phyloP scores from a whole-genome alignment of 2,329 filamentous ascomycete species.

The Verticillium longisporum region DNA sequence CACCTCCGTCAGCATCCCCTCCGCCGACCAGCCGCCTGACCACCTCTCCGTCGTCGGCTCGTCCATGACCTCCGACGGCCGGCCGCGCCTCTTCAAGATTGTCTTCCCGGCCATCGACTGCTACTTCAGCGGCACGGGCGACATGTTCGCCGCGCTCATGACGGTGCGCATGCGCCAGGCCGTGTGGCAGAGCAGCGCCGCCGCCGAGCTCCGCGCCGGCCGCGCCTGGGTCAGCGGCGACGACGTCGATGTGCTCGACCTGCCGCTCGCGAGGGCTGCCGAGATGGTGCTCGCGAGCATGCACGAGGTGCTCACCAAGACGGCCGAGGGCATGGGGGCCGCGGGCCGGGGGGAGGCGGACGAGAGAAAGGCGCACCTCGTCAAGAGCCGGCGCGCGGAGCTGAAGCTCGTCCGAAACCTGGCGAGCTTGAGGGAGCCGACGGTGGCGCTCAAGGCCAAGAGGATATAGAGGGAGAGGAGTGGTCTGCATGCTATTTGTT shows the following conservation, averaged over 20 bases:
- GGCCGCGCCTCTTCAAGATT: slow-evolving; percentile 80
- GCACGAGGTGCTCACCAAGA: slow-evolving; percentile 72
- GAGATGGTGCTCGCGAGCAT: slow-evolving; percentile 89
- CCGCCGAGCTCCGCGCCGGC: slow-evolving; percentile 33
- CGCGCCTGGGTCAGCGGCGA: slow-evolving; percentile 74
- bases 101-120: slow-evolving; percentile 81
- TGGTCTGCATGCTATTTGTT: background rate
- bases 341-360: slow-evolving; percentile 26
- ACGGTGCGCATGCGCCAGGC: slow-evolving; percentile 84
- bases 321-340: slow-evolving; percentile 55
- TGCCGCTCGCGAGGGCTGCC: slow-evolving; percentile 77
- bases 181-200: slow-evolving; percentile 37
- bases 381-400: slow-evolving; percentile 79
- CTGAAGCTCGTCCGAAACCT: slow-evolving; percentile 75
- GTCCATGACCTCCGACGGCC: slow-evolving; percentile 55
- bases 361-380: slow-evolving; percentile 56
- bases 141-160: slow-evolving; percentile 95
- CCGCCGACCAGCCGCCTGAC: slow-evolving; percentile 38
- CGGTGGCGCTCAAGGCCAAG: slow-evolving; percentile 54
- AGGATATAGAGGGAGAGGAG: slow-evolving; percentile 28
- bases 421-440: slow-evolving; percentile 59
- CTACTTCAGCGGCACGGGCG: slow-evolving; percentile 93
- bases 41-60: slow-evolving; percentile 72
- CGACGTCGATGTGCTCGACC: slow-evolving; percentile 56
- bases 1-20: slow-evolving; percentile 72